Evolutionary conservation across 2,329 filamentous ascomycete genomes (phyloP), one percentile per base, ranked within the genome.

Genomic region (Calonectria ilicicola): DNA sequence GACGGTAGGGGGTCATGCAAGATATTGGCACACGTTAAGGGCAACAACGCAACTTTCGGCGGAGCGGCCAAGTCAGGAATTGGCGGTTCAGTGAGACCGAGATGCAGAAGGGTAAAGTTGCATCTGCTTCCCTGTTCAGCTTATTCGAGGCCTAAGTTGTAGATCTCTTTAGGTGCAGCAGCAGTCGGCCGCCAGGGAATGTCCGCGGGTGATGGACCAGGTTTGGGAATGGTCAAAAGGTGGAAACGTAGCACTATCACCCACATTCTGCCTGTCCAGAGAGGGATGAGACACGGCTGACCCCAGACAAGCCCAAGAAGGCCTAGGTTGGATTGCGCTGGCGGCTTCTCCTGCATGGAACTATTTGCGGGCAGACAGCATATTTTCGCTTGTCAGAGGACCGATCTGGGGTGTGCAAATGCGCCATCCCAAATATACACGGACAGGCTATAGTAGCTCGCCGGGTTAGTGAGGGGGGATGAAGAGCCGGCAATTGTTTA

Each of bases 151-250:
- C 38, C 49, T 32, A 47, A 46, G 35, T 53, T 53, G 69, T 38
- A 71, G 69, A 71, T 71, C 69, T 47, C 32, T 47, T 56, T 44
- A 38, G 60, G 53, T 60, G 44, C 6, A 63, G 19, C 15, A 53
- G n/a, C 29, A 47, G 38, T 32, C 32, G 58, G 62, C 46, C 60
- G 53, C 51, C 53, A 67, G 69, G 69, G 69, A 56, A 32, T 53
- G 26, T 40, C 64, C 46, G 63, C 69, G 69, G 64, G 58, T 27
- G 38, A 67, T 53, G 46, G 56, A 63, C 44, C 64, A 56, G 64
- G 47, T 67, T 71, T 71, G 64, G 69, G 69, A 58, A 67, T 71
- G 56, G 69, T 58, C 64, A 19, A 67, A 9, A 21, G 29, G 56
- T 27, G 62, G 26, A 42, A 58, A 40, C 12, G 17, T 49, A 14